Conservation (phyloP, 768 basidiomycete genomes). For the Coprinopsis sp. region DNA sequence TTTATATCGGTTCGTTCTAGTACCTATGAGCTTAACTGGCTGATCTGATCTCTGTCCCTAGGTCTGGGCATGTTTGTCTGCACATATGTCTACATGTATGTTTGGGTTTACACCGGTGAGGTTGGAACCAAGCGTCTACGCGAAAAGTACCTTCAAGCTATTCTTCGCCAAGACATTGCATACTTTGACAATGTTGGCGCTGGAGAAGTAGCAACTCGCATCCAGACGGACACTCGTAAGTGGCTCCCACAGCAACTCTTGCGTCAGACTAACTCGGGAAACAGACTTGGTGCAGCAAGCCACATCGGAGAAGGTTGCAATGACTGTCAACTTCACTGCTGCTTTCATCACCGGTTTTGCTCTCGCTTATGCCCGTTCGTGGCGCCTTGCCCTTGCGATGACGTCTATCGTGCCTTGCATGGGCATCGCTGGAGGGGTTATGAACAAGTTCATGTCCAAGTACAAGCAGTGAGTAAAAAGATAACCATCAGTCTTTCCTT, state of each 20-base stretch:
- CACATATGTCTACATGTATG: slow-evolving; percentile 58
- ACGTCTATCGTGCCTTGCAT: slow-evolving; percentile 74
- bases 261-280: background rate
- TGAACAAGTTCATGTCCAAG: slow-evolving; percentile 51
- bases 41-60: slow-evolving; percentile 16
- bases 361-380: slow-evolving; percentile 51
- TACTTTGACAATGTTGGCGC: slow-evolving; percentile 85
- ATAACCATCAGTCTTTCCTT: background rate
- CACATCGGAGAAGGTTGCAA: slow-evolving; percentile 72
- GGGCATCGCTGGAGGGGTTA: slow-evolving; percentile 51
- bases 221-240: slow-evolving; percentile 71
- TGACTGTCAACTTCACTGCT: slow-evolving; percentile 46
- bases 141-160: slow-evolving; percentile 64
- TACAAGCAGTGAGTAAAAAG: slow-evolving; percentile 48
- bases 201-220: slow-evolving; percentile 84
- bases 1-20: slow-evolving; percentile 41
- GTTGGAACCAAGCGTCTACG: slow-evolving; percentile 68
- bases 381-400: slow-evolving; percentile 75
- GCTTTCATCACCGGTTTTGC: slow-evolving; percentile 72
- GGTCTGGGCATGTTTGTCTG: slow-evolving; percentile 64
- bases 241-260: background rate
- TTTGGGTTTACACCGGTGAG: slow-evolving; percentile 64
- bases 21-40: background rate
- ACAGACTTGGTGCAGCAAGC: slow-evolving; percentile 76
- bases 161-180: slow-evolving; percentile 73